A percentile compares a stretch with the other conserved stretches of the same genome.
Conservation (phyloP, 495 filamentous ascomycete genomes). For the Chaetomium cochliodes region DNA sequence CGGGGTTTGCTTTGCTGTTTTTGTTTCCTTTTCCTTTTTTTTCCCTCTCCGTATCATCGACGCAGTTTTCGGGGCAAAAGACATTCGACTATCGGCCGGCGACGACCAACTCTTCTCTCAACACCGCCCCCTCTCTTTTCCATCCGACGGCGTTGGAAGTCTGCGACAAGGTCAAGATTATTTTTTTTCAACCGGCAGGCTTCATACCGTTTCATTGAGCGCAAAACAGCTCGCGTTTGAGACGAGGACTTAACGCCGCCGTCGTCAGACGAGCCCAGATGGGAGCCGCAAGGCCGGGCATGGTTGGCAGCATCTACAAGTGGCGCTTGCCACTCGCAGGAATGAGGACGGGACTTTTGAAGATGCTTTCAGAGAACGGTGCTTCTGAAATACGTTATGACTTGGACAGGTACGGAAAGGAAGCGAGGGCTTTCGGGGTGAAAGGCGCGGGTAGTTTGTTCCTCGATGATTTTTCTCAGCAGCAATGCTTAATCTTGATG, state of each 20-base stretch:
- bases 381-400: conserved; percentile 15
- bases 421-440: background rate
- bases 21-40: conserved; percentile 8
- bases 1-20: background rate
- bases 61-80: conserved; percentile 32
- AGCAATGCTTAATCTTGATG: background rate
- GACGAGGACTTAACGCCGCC: conserved; percentile 5
- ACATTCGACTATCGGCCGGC: conserved; percentile 46
- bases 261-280: conserved; percentile 17
- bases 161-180: conserved; percentile 25
- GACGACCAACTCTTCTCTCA: conserved; percentile 39
- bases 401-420: background rate
- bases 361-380: background rate
- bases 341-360: background rate
- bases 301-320: conserved; percentile 12
- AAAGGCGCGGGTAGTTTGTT: conserved; percentile 14
- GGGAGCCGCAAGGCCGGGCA: conserved; percentile 26
- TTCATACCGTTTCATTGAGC: conserved; percentile 3
- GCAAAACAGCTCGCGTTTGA: conserved; percentile 2
- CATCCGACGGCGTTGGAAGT: conserved; percentile 25
- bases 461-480: background rate
- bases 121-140: conserved; percentile 23
- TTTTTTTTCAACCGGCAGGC: background rate
- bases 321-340: conserved; percentile 19
- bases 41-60: background rate